A percentile compares a stretch with the other conserved stretches of the same genome.
Conservation (phyloP, 139 green algal species). For the Gonium pectorale region DNA sequence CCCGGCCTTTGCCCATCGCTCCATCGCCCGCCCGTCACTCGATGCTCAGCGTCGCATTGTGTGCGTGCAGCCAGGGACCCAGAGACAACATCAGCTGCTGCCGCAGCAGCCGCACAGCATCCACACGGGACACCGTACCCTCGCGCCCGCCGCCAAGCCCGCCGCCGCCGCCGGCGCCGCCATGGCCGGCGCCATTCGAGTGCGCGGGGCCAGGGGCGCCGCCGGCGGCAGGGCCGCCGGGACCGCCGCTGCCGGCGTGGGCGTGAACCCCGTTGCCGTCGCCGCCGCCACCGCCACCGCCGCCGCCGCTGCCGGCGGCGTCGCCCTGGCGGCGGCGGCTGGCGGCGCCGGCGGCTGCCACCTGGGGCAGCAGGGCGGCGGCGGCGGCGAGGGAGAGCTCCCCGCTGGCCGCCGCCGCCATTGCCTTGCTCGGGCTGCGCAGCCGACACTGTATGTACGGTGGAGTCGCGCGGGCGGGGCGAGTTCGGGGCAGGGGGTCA, state of each 20-base stretch:
- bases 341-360: background rate
- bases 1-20: too few relatives aligned
- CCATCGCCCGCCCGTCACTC: background rate
- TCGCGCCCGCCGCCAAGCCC: background rate
- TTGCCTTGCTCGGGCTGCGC: background rate
- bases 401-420: background rate
- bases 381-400: background rate
- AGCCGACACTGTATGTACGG: background rate
- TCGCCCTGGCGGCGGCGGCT: background rate
- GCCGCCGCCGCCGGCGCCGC: background rate
- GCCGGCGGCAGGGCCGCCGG: background rate
- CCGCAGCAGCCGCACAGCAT: slow-evolving; percentile 11
- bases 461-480: background rate
- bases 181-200: background rate
- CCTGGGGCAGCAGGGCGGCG: background rate
- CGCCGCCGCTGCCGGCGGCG: background rate
- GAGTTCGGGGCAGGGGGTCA: too few relatives aligned
- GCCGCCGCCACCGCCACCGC: background rate
- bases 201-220: background rate
- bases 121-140: background rate
- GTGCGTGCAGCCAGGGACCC: slow-evolving; percentile 24
- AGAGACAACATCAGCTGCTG: slow-evolving; percentile 32
- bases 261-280: background rate
- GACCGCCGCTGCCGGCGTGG: background rate
- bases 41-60: slow-evolving; percentile 13